Evolutionary conservation across 306 rosid genomes (phyloP), one percentile per base, ranked within the genome.

Genomic region (Lathyrus oleraceus): DNA sequence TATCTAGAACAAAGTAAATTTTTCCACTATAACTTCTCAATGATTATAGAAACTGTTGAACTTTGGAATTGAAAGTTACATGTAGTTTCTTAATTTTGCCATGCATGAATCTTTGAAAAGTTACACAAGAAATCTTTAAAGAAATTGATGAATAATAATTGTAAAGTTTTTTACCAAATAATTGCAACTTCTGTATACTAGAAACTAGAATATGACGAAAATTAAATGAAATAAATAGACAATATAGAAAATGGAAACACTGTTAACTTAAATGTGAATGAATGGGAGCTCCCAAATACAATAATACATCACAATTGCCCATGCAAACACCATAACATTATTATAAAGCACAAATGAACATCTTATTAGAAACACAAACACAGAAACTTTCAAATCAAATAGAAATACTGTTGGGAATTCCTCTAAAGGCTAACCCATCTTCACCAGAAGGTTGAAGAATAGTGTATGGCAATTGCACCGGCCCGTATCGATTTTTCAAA

Each of bases 401-500:
- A 38, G 67, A 61, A 15, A 61, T 38, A 16, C 67, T 61, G 2
- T 61, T 61, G 9, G 67, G 67, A 61, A 61, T 61, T 36, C 67
- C 67, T 61, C 48, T 61, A 7, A 61, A 61, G 6, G 67, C 39
- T 36, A 61, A 36, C 0, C 67, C 67, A 10, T 61, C n/a, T 1
- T 61, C 48, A 36, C 67, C 39, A 36, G 67, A 61, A 61, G 30
- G 67, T 10, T 35, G 48, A 4, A 61, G 67, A 27, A 61, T 17
- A 5, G 48, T 61, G 10, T 61, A 61, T 5, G 67, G 67, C 48
- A 61, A 12, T 19, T 36, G 15, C 5, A 36, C 48, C 1, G 67
- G 67, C 8, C 67, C 67, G 17, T 10, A 16, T 35, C 65, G 25
- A 16, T 60, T 60, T 60, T 60, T 60, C 27, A 60, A 60, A 60